Conservation (phyloP, 2,329 filamentous ascomycete species). For the Metarhizium robertsii region DNA sequence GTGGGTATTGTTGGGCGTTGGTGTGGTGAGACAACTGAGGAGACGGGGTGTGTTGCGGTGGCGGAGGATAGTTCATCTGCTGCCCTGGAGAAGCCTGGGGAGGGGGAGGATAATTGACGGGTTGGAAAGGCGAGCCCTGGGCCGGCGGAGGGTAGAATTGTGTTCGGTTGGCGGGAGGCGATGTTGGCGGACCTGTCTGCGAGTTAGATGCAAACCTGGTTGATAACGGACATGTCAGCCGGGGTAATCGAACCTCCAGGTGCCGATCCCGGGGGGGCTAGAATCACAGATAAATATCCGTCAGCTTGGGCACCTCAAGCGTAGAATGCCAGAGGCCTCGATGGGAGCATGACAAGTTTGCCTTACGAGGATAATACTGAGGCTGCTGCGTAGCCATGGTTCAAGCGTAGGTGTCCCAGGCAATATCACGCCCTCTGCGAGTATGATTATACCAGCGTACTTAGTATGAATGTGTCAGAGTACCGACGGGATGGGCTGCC, state of each 20-base stretch:
- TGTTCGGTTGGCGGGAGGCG: conserved; percentile 34
- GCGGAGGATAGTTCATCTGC: conserved; percentile 19
- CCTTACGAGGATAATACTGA: conserved; percentile 36
- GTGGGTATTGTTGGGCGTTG: conserved; percentile 16
- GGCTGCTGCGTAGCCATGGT: conserved; percentile 12
- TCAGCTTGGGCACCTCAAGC: not conserved
- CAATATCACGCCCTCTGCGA: not conserved
- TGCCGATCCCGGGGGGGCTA: conserved; percentile 7
- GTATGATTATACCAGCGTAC: no score
- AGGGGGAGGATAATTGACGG: conserved; percentile 18
- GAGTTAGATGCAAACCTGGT: not conserved
- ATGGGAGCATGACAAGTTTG: not conserved
- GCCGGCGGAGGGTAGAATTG: conserved; percentile 31
- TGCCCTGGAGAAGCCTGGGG: conserved; percentile 7
- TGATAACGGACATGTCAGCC: not conserved
- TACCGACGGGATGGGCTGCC: not conserved
- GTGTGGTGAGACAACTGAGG: conserved; percentile 18
- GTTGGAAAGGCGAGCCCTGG: conserved; percentile 13
- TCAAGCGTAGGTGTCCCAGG: not conserved
- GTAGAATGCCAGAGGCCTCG: not conserved
- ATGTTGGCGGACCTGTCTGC: conserved; percentile 31
- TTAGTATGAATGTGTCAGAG: no score
- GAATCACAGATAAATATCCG: not conserved
- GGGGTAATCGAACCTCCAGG: conserved; percentile 16
- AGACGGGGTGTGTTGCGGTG: conserved; percentile 21